Base-by-base conservation (phyloP, 2,329 filamentous ascomycete genomes). In the Diaporthe longicolla region DNA sequence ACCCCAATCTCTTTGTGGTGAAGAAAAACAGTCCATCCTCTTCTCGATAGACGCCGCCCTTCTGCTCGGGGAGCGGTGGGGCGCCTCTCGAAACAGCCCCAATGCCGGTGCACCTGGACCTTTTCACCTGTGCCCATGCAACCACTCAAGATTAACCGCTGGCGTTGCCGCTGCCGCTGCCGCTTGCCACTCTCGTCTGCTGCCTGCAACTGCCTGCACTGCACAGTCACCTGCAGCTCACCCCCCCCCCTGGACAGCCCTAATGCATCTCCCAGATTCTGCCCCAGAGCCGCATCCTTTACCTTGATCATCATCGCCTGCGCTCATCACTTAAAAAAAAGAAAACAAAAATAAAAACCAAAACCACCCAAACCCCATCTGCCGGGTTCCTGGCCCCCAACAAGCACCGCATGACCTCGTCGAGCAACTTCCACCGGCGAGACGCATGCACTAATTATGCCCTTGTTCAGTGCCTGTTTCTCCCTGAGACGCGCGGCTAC, bases 141-240 rank as follows among this genome's bases (percentile, higher is more conserved):
- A 37, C 19, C 17, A 24, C 43, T 37, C 55, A 29, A 48, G n/a
- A 26, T 24, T 71, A 61, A 61, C 69, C 55, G 69, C 68, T 50
- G 55, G 68, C 43, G 15, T 26, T 57, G 52, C 29, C 43, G 24
- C 24, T 63, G 57, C 19, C 57, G 32, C 57, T n/a, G 58, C 35
- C 58, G 37, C 35, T 61, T 55, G 37, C 26, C 5, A 55, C 19
- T 45, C 50, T 43, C 21, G 17, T 29, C 52, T 45, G 26, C 37
- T 59, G 57, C 26, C 43, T 59, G 69, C 55, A 68, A 32, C 63
- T 48, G 43, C 43, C 45, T 50, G 45, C 45, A 50, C 57, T 63
- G 69, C 69, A 71, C 69, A 24, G 29, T 71, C 32, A 71, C 57
- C 35, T 71, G 69, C 69, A 71, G 69, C 45, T 24, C 61, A 32